phyloP scores from a whole-genome alignment of 2,329 filamentous ascomycete species.

The Colletotrichum lentis region DNA sequence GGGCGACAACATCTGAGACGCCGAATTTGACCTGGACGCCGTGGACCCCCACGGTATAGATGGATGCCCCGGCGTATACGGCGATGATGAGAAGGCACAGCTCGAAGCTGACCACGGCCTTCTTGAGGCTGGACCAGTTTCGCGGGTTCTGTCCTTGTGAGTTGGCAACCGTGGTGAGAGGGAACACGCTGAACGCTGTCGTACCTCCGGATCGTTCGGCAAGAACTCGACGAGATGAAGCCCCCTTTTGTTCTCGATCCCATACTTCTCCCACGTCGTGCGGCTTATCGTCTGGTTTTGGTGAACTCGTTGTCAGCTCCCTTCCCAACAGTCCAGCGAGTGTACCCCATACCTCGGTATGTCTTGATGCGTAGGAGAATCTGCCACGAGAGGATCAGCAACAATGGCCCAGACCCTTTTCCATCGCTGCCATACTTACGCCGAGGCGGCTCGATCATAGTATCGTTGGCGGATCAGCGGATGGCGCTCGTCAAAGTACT shows the following conservation, averaged over 20 bases:
- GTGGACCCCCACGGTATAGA: conserved; percentile 78
- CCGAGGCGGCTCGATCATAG: background rate
- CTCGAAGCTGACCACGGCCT: conserved; percentile 71
- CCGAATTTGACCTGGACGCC: conserved; percentile 70
- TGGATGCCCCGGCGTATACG: conserved; percentile 52
- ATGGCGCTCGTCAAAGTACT: conserved; percentile 31
- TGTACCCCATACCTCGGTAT: conserved; percentile 3
- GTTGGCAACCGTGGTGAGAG: background rate
- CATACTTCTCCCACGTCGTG: conserved; percentile 22
- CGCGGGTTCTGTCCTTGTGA: conserved; percentile 72
- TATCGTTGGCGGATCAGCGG: conserved; percentile 26
- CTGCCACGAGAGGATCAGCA: background rate
- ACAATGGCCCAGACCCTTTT: background rate
- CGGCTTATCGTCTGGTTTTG: conserved; percentile 15
- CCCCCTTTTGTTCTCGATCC: background rate
- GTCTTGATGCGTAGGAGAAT: conserved; percentile 4
- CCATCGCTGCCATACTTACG: background rate
- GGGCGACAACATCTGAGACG: conserved; percentile 74
- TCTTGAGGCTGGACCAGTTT: conserved; percentile 71
- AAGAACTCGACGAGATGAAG: conserved; percentile 34
- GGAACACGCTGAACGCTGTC: background rate
- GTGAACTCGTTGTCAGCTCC: background rate
- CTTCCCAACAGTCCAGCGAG: background rate
- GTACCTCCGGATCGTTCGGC: conserved; percentile 33
- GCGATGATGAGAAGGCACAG: conserved; percentile 52